Conservation (phyloP, 2,329 filamentous ascomycete species). For the Rutstroemia sp. region DNA sequence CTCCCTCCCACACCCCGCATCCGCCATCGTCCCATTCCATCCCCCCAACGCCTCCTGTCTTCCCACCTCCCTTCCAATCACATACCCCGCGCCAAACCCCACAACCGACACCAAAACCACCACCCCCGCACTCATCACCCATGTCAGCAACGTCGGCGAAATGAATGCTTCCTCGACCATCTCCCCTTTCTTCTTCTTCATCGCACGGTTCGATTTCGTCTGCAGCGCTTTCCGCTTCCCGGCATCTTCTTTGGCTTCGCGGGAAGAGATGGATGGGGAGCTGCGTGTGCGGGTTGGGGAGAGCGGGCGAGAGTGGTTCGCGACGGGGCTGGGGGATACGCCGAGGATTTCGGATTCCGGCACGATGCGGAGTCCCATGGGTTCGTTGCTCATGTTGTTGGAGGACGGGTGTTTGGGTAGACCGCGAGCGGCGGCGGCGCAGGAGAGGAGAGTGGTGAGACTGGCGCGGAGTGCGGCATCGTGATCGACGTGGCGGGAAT, state of each 20-base stretch:
- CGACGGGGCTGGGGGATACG: constrained; percentile 20
- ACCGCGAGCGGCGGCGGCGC: constrained; percentile 80
- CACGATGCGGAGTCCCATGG: constrained; percentile 50
- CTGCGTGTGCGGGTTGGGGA: constrained; percentile 16
- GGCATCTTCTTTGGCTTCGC: constrained; percentile 14
- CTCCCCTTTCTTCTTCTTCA: constrained; percentile 41
- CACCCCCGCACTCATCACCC: constrained; percentile 58
- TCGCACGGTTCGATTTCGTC: constrained; percentile 32
- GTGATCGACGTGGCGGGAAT: constrained; percentile 70
- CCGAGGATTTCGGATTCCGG: constrained; percentile 53
- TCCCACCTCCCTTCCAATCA: constrained; percentile 59
- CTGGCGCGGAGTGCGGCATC: constrained; percentile 89
- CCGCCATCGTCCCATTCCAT: constrained; percentile 18
- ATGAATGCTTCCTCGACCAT: constrained; percentile 34
- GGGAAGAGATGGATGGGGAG: constrained; percentile 19
- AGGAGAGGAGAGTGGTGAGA: constrained; percentile 88
- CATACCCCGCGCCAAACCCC: constrained; percentile 62
- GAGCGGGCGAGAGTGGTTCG: constrained; percentile 24
- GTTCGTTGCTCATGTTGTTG: constrained; percentile 17
- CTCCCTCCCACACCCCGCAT: constrained; percentile 23
- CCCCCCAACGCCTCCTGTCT: constrained; percentile 42
- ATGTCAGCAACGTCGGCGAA: constrained; percentile 54
- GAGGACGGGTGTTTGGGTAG: constrained; percentile 54
- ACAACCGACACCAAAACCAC: constrained; percentile 62
- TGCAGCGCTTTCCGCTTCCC: constrained; percentile 21